Evolutionary conservation across 805 yeast genomes (phyloP).

Genomic region (Nakazawaea peltata): DNA sequence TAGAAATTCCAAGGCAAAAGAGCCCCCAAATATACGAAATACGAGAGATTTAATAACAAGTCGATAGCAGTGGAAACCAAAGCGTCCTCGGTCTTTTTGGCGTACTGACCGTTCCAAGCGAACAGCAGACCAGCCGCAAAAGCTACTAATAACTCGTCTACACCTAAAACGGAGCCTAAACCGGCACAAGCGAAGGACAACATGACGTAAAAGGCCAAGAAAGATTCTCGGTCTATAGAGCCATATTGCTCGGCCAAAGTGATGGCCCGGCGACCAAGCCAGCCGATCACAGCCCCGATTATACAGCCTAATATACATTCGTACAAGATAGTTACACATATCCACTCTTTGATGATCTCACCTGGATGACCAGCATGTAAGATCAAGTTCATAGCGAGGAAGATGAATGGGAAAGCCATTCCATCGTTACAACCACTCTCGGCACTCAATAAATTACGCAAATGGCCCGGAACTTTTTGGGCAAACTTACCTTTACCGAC

Average conservation of each 20-base stretch:
- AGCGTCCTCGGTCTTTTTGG: conserved; percentile 50
- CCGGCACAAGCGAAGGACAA: conserved; percentile 52
- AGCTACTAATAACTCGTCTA: conserved; percentile 64
- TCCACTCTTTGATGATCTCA: conserved; percentile 55
- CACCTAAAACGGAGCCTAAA: conserved; percentile 56
- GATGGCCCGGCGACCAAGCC: conserved; percentile 38
- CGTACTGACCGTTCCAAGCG: conserved; percentile 68
- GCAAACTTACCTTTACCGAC: conserved; percentile 71
- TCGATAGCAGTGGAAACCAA: conserved; percentile 62
- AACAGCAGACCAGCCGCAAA: conserved; percentile 69
- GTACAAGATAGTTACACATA: conserved; percentile 50
- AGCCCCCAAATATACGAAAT: conserved; percentile 64
- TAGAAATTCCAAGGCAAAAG: conserved; percentile 63
- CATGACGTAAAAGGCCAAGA: conserved; percentile 45
- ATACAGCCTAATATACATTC: conserved; percentile 52
- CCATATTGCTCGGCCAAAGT: conserved; percentile 41
- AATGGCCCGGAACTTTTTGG: conserved; percentile 53
- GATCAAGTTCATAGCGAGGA: conserved; percentile 46
- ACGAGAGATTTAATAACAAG: conserved; percentile 54
- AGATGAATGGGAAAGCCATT: conserved; percentile 63
- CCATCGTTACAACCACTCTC: conserved; percentile 78
- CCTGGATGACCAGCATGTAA: conserved; percentile 38
- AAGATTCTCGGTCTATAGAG: conserved; percentile 56
- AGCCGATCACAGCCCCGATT: conserved; percentile 49
- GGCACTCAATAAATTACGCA: conserved; percentile 54